Evolutionary conservation across 2,329 filamentous ascomycete species (phyloP).

Genomic region (Penicillium brevicompactum): DNA sequence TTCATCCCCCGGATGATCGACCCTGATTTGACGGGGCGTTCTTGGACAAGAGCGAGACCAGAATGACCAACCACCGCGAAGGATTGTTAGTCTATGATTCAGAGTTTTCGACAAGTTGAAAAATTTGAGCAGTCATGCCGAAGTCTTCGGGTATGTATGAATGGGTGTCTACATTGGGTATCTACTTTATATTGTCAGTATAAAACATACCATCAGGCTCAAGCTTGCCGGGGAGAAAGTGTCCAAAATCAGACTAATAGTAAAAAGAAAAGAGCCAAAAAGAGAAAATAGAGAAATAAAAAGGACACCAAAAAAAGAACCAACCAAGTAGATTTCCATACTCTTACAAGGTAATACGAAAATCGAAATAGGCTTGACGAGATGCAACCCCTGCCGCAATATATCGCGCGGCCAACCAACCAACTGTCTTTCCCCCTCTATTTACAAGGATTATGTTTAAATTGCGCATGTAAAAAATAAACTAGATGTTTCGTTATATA

Average conservation of each 20-base stretch:
- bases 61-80: slow-evolving; percentile 15
- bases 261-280: not conserved
- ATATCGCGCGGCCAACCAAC: slow-evolving; percentile 34
- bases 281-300: not conserved
- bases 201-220: not conserved
- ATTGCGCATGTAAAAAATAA: slow-evolving; percentile 3
- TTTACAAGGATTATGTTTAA: slow-evolving; percentile 23
- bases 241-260: not conserved
- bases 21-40: slow-evolving; percentile 12
- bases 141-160: not conserved
- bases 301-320: not conserved
- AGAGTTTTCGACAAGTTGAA: not conserved
- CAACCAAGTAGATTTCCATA: slow-evolving; percentile 14
- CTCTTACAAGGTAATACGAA: slow-evolving; percentile 21
- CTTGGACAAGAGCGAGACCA: slow-evolving; percentile 1
- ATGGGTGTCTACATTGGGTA: not conserved
- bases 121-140: slow-evolving; percentile 1
- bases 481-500: not conserved
- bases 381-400: slow-evolving; percentile 33
- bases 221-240: not conserved
- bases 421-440: slow-evolving; percentile 26
- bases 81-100: not conserved
- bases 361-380: slow-evolving; percentile 19
- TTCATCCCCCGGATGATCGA: slow-evolving; percentile 22
- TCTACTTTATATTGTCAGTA: not conserved